phyloP scores from a whole-genome alignment of 2,329 filamentous ascomycete species.

The Daldinia sp. region DNA sequence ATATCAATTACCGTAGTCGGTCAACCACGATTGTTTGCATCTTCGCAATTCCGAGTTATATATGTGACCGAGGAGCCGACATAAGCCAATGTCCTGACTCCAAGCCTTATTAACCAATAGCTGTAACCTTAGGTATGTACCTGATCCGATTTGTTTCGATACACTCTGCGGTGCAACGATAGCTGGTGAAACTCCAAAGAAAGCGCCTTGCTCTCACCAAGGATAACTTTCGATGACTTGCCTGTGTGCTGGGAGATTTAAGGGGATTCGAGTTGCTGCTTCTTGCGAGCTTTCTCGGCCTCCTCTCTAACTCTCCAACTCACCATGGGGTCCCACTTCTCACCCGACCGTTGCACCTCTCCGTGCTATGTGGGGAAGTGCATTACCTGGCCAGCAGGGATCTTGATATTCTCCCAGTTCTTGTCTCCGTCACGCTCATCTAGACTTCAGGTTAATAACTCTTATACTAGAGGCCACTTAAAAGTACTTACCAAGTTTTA shows the following conservation, averaged over 20 bases:
- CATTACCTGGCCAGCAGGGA: conserved; percentile 48
- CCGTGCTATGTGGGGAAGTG: conserved; percentile 45
- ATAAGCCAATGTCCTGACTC: neutral
- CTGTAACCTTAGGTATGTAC: conserved; percentile 8
- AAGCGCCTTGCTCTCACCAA: conserved; percentile 7
- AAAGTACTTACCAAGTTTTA: conserved; percentile 40
- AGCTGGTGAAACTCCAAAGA: conserved; percentile 2
- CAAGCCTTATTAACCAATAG: conserved; percentile 16
- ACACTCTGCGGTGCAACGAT: conserved; percentile 20
- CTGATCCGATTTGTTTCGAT: conserved; percentile 16
- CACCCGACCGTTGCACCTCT: conserved; percentile 33
- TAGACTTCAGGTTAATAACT: conserved; percentile 6
- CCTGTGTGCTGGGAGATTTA: conserved; percentile 9
- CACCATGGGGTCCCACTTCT: conserved; percentile 34
- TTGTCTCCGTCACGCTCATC: conserved; percentile 43
- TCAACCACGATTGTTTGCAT: neutral
- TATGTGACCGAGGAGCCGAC: neutral
- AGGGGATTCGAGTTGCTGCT: conserved; percentile 22
- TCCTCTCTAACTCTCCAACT: conserved; percentile 32
- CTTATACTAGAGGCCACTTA: neutral
- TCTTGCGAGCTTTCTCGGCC: conserved; percentile 31
- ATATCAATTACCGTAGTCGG: neutral
- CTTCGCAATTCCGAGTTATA: neutral
- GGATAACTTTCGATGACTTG: conserved; percentile 1
- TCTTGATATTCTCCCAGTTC: conserved; percentile 49